Evolutionary conservation across 2,329 filamentous ascomycete genomes (phyloP), one percentile per base, ranked within the genome.

Genomic region (Botrytis aclada): DNA sequence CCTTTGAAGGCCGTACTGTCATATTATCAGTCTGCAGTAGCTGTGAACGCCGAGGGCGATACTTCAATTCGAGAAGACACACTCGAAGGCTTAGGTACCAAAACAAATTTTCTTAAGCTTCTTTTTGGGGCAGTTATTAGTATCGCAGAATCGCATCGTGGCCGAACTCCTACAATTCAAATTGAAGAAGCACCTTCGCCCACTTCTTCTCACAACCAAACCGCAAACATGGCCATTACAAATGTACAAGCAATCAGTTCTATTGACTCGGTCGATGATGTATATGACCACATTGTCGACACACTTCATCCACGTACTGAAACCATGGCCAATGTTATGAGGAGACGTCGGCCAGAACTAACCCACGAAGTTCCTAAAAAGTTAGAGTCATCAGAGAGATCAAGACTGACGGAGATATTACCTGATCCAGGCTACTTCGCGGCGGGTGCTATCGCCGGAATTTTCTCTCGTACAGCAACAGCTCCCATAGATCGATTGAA

Each of bases 401-500:
- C 74, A 73, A 78, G 76, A 74, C 79, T 81, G 75, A 79, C 76
- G 70, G 77, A 78, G 62, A 76, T 80, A 74, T 86, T 94, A 83
- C 93, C 93, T 83, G 89, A 94, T 89, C 88, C 92, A 80, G 96
- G 96, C 88, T 99, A 98, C 85, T 99, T 98, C 84, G 84, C 97
- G 84, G 96, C 96, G 82, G 96, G 96, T 86, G 96, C 94, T 83
- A 87, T 97, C 81, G 94, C 95, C 82, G 96, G 96, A 82, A 95
- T 94, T 82, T 91, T 98, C 79, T 98, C 95, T 81, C 92, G 96
- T 81, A 98, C 96, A 81, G 92, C 93, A 76, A 99, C 96, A 78
- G 96, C 96, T 74, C 96, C 96, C 74, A 90, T 99, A 83, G 96
- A 99, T 84, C 94, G 96, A 79, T 86, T 99, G 74, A 98, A 98